Percentiles rank a stretch among this genome's conserved stretches.
phyloP scores from a whole-genome alignment of 2,329 filamentous ascomycete genomes.

The Aspergillus pseudoterreus region DNA sequence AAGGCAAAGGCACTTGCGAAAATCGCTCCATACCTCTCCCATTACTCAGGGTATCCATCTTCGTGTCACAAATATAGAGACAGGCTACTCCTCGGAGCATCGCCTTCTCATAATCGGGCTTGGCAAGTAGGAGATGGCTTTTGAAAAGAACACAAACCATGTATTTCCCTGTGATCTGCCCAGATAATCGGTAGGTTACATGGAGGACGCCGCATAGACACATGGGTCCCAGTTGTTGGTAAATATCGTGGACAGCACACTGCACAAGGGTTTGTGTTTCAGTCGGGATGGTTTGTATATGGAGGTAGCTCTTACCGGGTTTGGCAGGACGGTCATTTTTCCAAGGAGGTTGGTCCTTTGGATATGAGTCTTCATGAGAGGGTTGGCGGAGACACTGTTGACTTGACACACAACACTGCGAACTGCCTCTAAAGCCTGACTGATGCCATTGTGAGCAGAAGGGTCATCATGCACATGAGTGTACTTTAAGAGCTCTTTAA shows the following conservation, averaged over 20 bases:
- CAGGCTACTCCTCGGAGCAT: constrained; percentile 72
- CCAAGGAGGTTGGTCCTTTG: constrained; percentile 83
- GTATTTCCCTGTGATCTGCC: constrained; percentile 70
- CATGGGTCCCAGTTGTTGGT: constrained; percentile 76
- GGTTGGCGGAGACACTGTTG: constrained; percentile 79
- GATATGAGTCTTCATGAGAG: constrained; percentile 63
- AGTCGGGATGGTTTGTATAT: neutral
- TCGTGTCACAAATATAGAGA: constrained; percentile 55
- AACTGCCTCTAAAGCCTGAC: constrained; percentile 67
- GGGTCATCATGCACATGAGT: constrained; percentile 85
- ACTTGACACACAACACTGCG: constrained; percentile 74
- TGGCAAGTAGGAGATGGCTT: constrained; percentile 73
- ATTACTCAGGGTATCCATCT: constrained; percentile 32
- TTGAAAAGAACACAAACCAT: constrained; percentile 83
- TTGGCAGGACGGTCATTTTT: constrained; percentile 68
- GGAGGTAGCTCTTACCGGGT: constrained; percentile 28
- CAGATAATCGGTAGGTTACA: constrained; percentile 72
- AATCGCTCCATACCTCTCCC: constrained; percentile 28
- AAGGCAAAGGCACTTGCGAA: neutral
- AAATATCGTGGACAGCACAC: constrained; percentile 49
- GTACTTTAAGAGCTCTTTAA: constrained; percentile 75
- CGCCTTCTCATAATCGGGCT: constrained; percentile 59
- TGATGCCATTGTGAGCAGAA: constrained; percentile 73
- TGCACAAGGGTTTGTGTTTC: constrained; percentile 13
- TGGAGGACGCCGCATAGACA: constrained; percentile 79